Evolutionary conservation across 495 filamentous ascomycete genomes (phyloP), one percentile per base, ranked within the genome.

Genomic region (Trichocladium uniseriatum): DNA sequence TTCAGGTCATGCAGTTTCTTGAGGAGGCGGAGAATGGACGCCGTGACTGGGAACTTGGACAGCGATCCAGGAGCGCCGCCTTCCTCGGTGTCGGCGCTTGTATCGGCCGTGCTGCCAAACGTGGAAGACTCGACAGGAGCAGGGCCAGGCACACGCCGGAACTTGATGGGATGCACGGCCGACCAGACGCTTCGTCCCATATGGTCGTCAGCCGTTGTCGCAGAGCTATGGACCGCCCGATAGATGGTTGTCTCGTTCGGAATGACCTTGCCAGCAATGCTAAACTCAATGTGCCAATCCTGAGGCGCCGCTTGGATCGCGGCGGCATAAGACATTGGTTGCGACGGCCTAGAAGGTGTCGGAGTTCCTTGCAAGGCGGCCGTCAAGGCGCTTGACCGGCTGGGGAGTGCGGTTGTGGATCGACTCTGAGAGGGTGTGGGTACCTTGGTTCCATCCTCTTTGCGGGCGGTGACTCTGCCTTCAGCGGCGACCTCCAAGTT

Each of bases 281-380:
- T 94, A 66, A 99, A 99, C 58, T 97, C 87, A 36, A 99, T 86
- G 57, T 99, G 92, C 94, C 94, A 99, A 60, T 97, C 92, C 51
- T 89, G 84, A n/a, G 89, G 88, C 5, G 78, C 63, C 22, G 80
- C 58, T 56, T 87, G 83, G 55, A 92, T 78, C 5, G 89, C 87
- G 31, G 86, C 86, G 14, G 89, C 84, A 60, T 95, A 95, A 0
- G 89, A 91, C 65, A 79, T 71, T 2, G 78, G 71, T 19, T 77
- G 69, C 14, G 73, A 66, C 0, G 74, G 65, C 14, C 79, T 69
- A 19, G 77, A 66, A 13, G 65, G 67, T 13, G 67, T 76, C 29
- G 73, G 73, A 49, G 75, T 71, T 53, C 67, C 64, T 42, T 79
- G 73, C 53, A 73, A 49, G 36, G 71, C 55, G 55, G 71, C 54